These are phyloP conservation scores for Isatis lusitanica DNA, from an alignment of 441 rosid species.

Conservation along the genomic window DNA sequence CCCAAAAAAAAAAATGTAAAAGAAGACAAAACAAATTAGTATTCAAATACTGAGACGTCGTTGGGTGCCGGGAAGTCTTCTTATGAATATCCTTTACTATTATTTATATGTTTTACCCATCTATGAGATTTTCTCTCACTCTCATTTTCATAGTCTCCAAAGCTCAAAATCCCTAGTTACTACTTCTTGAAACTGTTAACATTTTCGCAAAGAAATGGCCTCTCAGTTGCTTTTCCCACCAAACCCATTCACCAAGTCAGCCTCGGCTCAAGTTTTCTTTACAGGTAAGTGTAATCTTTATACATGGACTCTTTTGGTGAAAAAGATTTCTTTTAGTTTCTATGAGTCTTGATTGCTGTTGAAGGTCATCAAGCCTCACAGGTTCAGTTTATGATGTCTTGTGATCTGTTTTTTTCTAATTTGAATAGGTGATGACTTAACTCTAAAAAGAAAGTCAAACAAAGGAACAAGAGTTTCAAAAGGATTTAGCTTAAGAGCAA, in stretches of 20 bases:
- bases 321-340: not conserved
- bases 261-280: conserved; percentile 4
- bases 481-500: conserved; percentile 32
- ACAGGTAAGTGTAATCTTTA: conserved; percentile 9
- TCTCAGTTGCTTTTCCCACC: conserved; percentile 28
- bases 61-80: conserved; percentile 15
- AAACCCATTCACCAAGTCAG: conserved; percentile 19
- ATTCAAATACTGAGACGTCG: not conserved
- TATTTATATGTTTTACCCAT: not conserved
- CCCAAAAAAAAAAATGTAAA: not conserved
- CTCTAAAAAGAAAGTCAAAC: not conserved
- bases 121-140: not conserved
- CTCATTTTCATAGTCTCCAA: not conserved
- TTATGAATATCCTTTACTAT: not conserved
- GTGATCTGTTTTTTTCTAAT: not conserved
- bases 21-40: not conserved
- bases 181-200: not conserved
- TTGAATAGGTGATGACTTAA: conserved; percentile 29
- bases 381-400: not conserved
- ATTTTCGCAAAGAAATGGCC: not conserved
- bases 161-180: not conserved
- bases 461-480: conserved; percentile 14
- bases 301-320: not conserved
- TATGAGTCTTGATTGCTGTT: not conserved
- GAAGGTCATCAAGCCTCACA: conserved; percentile 2